Conservation (phyloP, 139 green algal genomes). For the Chlamydomonas schloesseri region DNA sequence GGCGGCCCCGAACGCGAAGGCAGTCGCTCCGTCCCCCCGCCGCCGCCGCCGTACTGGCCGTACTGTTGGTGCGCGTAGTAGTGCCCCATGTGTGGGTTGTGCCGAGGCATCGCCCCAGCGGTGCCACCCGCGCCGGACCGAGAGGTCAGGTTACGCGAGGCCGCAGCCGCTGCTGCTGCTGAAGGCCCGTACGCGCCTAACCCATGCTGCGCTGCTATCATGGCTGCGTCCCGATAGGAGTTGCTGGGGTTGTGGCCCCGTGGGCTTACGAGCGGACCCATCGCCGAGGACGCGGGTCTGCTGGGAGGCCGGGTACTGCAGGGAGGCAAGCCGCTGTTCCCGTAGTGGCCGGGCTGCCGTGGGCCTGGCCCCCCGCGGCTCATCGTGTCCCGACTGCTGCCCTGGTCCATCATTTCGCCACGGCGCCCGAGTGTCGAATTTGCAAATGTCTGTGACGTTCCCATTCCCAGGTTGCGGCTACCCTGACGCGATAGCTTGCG, state of each 20-base stretch:
- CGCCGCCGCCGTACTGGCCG: no score
- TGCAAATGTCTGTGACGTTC: not conserved
- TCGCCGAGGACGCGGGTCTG: not conserved
- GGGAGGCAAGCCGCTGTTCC: not conserved
- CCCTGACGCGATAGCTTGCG: constrained; percentile 1
- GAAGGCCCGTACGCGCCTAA: constrained; percentile 15
- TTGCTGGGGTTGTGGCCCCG: not conserved
- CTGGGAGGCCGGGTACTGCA: not conserved
- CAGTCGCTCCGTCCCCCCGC: not conserved
- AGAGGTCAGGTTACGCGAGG: not conserved
- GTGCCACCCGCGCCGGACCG: not conserved
- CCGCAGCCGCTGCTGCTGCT: not conserved
- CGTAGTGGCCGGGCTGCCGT: not conserved
- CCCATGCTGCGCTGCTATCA: constrained; percentile 17
- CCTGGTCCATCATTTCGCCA: not conserved
- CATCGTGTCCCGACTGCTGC: not conserved
- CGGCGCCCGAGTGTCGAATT: not conserved
- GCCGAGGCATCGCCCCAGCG: no score
- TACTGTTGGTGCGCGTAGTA: not conserved
- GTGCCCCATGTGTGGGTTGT: not conserved
- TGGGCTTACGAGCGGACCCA: not conserved
- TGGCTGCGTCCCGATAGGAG: constrained; percentile 25
- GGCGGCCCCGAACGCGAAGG: not conserved
- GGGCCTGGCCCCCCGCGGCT: not conserved
- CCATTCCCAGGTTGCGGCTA: not conserved